These are phyloP conservation scores for Penicillium pancosmium DNA, from an alignment of 495 filamentous ascomycete species.

Conservation along the genomic window DNA sequence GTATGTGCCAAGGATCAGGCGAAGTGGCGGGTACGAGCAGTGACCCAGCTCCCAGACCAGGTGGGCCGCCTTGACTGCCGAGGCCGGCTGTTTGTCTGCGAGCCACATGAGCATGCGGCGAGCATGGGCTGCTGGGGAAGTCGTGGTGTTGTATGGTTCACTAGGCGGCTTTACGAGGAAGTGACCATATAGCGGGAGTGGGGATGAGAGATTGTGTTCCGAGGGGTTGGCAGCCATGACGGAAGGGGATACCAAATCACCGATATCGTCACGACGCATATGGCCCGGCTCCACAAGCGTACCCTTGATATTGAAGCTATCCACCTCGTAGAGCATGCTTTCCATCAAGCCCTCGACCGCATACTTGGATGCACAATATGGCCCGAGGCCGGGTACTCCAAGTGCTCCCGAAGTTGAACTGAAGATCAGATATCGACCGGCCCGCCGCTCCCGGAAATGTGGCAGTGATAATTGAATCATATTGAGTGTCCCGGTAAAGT, in stretches of 20 bases:
- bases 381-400: conserved; percentile 87
- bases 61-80: conserved; percentile 91
- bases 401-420: conserved; percentile 86
- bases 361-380: conserved; percentile 96
- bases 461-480: conserved; percentile 89
- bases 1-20: conserved; percentile 85
- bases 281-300: conserved; percentile 91
- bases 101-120: conserved; percentile 96
- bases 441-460: conserved; percentile 76
- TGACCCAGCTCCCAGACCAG: conserved; percentile 95
- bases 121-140: conserved; percentile 83
- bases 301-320: conserved; percentile 86
- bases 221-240: conserved; percentile 26
- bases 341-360: conserved; percentile 94
- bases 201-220: conserved; percentile 47
- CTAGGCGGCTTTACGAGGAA: conserved; percentile 87
- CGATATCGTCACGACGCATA: conserved; percentile 72
- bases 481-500: conserved; percentile 91
- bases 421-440: conserved; percentile 89
- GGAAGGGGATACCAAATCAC: conserved; percentile 36
- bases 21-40: conserved; percentile 84
- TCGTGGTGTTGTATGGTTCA: conserved; percentile 75
- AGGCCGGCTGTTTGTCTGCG: conserved; percentile 86
- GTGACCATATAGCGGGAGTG: conserved; percentile 80
- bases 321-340: conserved; percentile 92